These are phyloP conservation scores for Blakeslea trispora DNA, from an alignment of 371 early-diverging fungal genomes.

Conservation along the genomic window DNA sequence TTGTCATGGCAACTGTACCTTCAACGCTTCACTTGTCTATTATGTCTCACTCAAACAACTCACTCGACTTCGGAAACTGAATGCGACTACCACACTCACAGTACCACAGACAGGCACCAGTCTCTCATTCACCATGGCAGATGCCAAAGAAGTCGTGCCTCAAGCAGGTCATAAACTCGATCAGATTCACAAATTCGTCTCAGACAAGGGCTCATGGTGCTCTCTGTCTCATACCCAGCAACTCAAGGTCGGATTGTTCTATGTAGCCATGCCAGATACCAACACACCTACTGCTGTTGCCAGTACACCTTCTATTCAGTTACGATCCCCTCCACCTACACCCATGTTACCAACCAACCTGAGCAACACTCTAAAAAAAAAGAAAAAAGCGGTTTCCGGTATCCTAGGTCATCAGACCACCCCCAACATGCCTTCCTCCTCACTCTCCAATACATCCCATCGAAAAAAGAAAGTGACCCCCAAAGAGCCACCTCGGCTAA, in stretches of 20 bases:
- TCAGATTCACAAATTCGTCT: conserved; percentile 42
- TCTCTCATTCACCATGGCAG: conserved; percentile 22
- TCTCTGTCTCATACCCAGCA: conserved; percentile 28
- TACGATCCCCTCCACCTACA: conserved; percentile 29
- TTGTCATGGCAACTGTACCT: conserved; percentile 27
- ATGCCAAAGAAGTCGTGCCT: conserved; percentile 46
- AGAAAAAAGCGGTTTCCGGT: background rate
- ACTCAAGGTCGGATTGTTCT: conserved; percentile 42
- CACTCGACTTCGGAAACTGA: conserved; percentile 34
- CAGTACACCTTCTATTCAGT: conserved; percentile 22
- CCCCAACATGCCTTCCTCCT: no score
- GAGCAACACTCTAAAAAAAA: conserved; percentile 3
- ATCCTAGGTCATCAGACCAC: background rate
- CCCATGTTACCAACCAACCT: conserved; percentile 17
- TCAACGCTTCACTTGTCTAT: conserved; percentile 43
- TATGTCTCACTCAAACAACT: conserved; percentile 45
- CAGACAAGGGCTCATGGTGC: conserved; percentile 46
- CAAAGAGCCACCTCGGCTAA: conserved; percentile 9
- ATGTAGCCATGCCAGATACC: conserved; percentile 45
- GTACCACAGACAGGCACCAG: conserved; percentile 5
- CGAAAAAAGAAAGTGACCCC: conserved; percentile 17
- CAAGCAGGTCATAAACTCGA: conserved; percentile 37
- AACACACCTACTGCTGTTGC: conserved; percentile 5
- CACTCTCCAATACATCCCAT: no score
- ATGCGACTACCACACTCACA: conserved; percentile 32